phyloP scores from a whole-genome alignment of 352 stramenopile species.

The Globisporangium sylvaticum region DNA sequence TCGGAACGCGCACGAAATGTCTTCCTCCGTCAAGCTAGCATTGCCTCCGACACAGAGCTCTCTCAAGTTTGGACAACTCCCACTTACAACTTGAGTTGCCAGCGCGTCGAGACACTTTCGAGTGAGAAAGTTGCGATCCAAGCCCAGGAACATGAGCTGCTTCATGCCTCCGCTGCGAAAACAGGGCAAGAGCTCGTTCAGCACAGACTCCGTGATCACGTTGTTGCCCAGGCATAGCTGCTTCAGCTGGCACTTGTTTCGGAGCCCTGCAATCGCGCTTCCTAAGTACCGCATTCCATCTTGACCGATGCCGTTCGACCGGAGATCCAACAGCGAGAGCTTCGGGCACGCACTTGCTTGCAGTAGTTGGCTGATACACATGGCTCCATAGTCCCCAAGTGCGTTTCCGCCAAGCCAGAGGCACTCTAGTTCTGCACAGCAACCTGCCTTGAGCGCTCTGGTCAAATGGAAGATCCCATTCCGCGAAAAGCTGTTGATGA shows the following conservation, averaged over 20 bases:
- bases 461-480: slow-evolving; percentile 22
- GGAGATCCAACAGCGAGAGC: slow-evolving; percentile 21
- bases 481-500: slow-evolving; percentile 19
- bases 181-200: slow-evolving; percentile 13
- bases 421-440: slow-evolving; percentile 15
- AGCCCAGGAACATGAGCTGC: slow-evolving; percentile 19
- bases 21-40: slow-evolving; percentile 2
- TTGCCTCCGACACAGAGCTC: slow-evolving; percentile 31
- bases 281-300: slow-evolving; percentile 19
- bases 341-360: slow-evolving; percentile 5
- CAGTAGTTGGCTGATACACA: slow-evolving; percentile 15
- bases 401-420: slow-evolving; percentile 25
- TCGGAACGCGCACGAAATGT: slow-evolving; percentile 18
- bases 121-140: slow-evolving; percentile 28
- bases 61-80: slow-evolving; percentile 15
- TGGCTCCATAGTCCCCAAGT: slow-evolving; percentile 24
- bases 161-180: slow-evolving; percentile 10
- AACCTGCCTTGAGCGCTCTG: slow-evolving; percentile 9
- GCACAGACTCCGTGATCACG: slow-evolving; percentile 16
- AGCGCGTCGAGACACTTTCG: slow-evolving; percentile 16
- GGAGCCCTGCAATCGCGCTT: slow-evolving; percentile 1
- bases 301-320: slow-evolving; percentile 27
- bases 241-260: background rate
- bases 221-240: slow-evolving; percentile 27
- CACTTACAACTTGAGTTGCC: slow-evolving; percentile 9